Evolutionary conservation across 2,329 filamentous ascomycete species (phyloP).

Genomic region (Pezizomycotina sp.): DNA sequence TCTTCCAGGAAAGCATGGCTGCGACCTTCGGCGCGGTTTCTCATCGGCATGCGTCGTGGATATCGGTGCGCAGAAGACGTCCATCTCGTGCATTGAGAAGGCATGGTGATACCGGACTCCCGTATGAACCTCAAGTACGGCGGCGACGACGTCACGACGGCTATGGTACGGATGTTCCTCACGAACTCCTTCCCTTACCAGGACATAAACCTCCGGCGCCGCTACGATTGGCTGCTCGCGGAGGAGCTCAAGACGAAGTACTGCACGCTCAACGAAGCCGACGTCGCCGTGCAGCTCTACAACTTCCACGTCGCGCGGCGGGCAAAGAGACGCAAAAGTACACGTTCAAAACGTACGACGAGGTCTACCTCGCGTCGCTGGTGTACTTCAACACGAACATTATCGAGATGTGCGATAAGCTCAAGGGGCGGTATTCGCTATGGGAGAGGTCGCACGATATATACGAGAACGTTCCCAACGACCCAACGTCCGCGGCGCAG

Average conservation of each 20-base stretch:
- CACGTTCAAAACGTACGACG: slow-evolving; percentile 91
- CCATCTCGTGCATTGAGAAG: slow-evolving; percentile 91
- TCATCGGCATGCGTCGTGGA: slow-evolving; percentile 90
- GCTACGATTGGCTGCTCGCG: slow-evolving; percentile 83
- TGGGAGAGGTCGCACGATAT: slow-evolving; percentile 81
- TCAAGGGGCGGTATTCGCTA: slow-evolving; percentile 60
- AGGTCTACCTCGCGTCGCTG: slow-evolving; percentile 85
- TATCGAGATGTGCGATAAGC: slow-evolving; percentile 68
- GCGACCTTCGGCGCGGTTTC: slow-evolving; percentile 92
- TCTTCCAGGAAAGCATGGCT: slow-evolving; percentile 90
- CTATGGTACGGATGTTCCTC: slow-evolving; percentile 95
- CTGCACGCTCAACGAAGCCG: slow-evolving; percentile 77
- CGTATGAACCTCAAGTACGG: slow-evolving; percentile 90
- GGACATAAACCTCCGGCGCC: slow-evolving; percentile 76
- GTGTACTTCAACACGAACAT: slow-evolving; percentile 75
- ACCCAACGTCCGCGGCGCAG: slow-evolving; percentile 74
- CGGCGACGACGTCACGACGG: slow-evolving; percentile 80
- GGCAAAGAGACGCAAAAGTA: slow-evolving; percentile 86
- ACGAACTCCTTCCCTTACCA: slow-evolving; percentile 90
- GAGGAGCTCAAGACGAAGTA: slow-evolving; percentile 91
- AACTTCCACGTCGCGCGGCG: slow-evolving; percentile 82
- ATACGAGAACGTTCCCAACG: slow-evolving; percentile 84
- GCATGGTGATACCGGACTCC: slow-evolving; percentile 85
- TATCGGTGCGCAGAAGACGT: slow-evolving; percentile 92
- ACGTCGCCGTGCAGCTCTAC: slow-evolving; percentile 73